These are phyloP conservation scores for Phytophthora multivora DNA, from an alignment of 352 stramenopile genomes.

Conservation along the genomic window DNA sequence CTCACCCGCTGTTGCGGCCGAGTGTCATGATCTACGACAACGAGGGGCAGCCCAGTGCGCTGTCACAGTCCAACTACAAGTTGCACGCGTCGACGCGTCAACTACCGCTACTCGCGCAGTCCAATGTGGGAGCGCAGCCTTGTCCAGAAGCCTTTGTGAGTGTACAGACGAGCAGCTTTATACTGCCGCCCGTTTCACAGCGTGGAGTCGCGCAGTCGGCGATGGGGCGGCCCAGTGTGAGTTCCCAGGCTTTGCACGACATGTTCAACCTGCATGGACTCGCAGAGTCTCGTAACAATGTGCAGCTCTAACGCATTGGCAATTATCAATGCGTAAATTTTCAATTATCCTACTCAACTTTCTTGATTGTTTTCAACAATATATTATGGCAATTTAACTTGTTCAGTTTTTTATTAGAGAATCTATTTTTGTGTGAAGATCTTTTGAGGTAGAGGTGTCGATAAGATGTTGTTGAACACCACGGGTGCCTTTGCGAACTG, in stretches of 20 bases:
- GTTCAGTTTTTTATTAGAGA: neutral
- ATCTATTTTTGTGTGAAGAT: neutral
- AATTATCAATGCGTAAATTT: too few relatives aligned
- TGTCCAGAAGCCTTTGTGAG: constrained; percentile 12
- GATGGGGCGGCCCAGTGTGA: constrained; percentile 19
- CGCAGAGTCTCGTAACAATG: neutral
- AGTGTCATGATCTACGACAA: constrained; percentile 23
- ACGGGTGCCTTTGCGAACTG: constrained; percentile 4
- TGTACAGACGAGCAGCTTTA: constrained; percentile 9
- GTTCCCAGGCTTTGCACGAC: constrained; percentile 26
- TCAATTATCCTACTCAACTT: neutral
- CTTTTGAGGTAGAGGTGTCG: neutral
- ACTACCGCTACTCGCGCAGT: constrained; percentile 15
- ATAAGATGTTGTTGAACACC: constrained; percentile 8
- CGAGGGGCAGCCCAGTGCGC: constrained; percentile 11
- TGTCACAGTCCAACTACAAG: constrained; percentile 25
- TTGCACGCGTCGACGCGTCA: constrained; percentile 26
- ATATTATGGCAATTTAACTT: too few relatives aligned
- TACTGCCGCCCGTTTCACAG: constrained; percentile 17
- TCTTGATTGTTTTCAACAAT: neutral
- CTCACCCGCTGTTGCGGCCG: constrained; percentile 23
- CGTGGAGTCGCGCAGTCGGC: constrained; percentile 1
- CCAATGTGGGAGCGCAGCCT: constrained; percentile 10
- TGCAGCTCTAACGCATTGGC: neutral
- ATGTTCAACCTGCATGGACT: constrained; percentile 31